These are phyloP conservation scores for Mercurialis annua DNA, from an alignment of 345 rosid species.

Conservation along the genomic window DNA sequence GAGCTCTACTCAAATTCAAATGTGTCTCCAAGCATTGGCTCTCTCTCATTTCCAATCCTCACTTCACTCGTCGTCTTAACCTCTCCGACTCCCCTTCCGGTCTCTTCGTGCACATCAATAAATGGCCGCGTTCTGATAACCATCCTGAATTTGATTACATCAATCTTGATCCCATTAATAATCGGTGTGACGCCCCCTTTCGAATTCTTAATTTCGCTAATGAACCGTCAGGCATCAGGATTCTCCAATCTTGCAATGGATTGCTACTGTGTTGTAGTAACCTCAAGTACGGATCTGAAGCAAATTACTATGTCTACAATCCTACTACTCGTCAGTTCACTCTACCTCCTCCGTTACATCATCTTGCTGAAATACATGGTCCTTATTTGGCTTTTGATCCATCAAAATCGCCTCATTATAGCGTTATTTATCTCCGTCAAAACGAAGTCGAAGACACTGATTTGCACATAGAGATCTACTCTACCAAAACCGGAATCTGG, in stretches of 20 bases:
- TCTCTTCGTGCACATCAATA: neutral
- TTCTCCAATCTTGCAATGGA: conserved; percentile 51
- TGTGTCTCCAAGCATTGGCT: conserved; percentile 33
- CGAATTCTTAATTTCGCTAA: conserved; percentile 25
- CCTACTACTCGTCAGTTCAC: conserved; percentile 37
- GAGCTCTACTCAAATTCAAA: conserved; percentile 33
- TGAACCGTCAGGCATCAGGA: conserved; percentile 23
- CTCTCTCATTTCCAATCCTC: conserved; percentile 29
- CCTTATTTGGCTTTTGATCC: conserved; percentile 46
- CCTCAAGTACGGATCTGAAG: neutral
- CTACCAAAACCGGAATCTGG: conserved; percentile 39
- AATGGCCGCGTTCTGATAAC: neutral
- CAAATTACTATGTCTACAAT: conserved; percentile 36
- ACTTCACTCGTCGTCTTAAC: conserved; percentile 13
- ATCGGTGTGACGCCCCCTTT: conserved; percentile 18
- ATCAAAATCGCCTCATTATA: conserved; percentile 31
- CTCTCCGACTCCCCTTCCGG: neutral
- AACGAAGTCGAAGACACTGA: neutral
- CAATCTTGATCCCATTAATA: conserved; percentile 11
- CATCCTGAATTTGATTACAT: conserved; percentile 15
- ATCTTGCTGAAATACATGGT: conserved; percentile 5
- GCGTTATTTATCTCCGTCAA: conserved; percentile 32
- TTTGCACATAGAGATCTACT: conserved; percentile 31
- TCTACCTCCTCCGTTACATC: conserved; percentile 19
- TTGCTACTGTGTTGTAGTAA: conserved; percentile 41